Base-by-base conservation (phyloP, 2,329 filamentous ascomycete species). In the Keithomyces neogunnii region DNA sequence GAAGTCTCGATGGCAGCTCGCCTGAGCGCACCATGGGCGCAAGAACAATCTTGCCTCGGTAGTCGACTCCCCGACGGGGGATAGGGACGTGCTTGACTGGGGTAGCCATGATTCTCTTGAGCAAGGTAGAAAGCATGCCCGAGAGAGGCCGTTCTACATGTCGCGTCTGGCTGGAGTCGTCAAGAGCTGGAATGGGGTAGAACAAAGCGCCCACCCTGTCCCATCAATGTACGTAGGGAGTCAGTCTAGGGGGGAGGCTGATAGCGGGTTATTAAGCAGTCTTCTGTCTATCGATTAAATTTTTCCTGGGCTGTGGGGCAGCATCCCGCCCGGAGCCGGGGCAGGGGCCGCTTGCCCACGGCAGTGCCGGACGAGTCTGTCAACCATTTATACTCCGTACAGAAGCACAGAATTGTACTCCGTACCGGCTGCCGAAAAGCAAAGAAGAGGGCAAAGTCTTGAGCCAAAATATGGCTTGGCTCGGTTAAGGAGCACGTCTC, bases 11-110 rank as follows among this genome's bases (percentile, higher is more conserved):
- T 3, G 93, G 92, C 54, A 96, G 75, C 74, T 99, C 93, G 64
- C 93, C 93, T n/a, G 89, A 95, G 59, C 93, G 86, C 52, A 96
- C 92, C 93, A 99, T 99, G 40, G 93, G 93, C 55, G 93, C 93
- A 56, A 99, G 85, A 44, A 97, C 93, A 57, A 97, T 73, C 70
- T 95, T 96, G 70, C 88, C 87, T 60, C 92, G 82, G 71, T 96
- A 97, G 73, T 96, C 90, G 62, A 96, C 90, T 48, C 92, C 92
- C 68, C 86, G 87, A 55, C 77, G 80, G 57, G 92, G 92, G 58
- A 96, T 95, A 48, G 89, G 85, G 38, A 96, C 88, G 64, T 76
- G 82, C 65, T 86, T 84, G 54, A 74, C 61, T 60, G 73, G 69
- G 51, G 76, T 67, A 62, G 77, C 74, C 81, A 86, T 88, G 65